phyloP scores from a whole-genome alignment of 73 alveolate species.

The Paramecium biaurelia region DNA sequence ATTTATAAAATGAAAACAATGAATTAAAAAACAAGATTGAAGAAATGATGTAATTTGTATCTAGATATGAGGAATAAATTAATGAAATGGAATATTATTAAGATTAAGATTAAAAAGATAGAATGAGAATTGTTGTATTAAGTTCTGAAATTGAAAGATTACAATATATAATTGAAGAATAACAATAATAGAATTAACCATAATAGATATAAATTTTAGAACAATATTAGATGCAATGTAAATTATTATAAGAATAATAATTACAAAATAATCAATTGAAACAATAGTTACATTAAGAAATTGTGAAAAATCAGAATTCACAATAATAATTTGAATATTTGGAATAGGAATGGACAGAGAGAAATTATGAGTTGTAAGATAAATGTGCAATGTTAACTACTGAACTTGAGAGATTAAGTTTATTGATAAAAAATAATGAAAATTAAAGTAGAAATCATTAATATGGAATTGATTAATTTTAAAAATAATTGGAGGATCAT shows the following conservation, averaged over 20 bases:
- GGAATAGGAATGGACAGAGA: neutral
- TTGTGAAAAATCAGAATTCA: neutral
- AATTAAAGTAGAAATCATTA: neutral
- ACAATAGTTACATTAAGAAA: neutral
- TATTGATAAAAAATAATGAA: neutral
- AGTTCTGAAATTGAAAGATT: constrained; percentile 36
- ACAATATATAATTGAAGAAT: neutral
- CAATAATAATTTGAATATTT: neutral
- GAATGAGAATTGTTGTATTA: constrained; percentile 1
- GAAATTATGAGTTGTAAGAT: neutral
- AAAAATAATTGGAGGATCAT: neutral
- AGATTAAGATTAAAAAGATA: neutral
- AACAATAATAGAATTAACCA: neutral
- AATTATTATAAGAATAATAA: neutral
- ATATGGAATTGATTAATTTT: neutral
- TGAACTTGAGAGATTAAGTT: constrained; percentile 40
- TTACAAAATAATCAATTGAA: neutral
- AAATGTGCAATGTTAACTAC: constrained; percentile 12
- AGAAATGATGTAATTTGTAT: neutral
- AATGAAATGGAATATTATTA: neutral
- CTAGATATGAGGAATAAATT: neutral
- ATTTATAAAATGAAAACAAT: neutral
- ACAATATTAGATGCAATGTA: neutral
- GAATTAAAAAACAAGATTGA: neutral
- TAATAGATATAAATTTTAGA: neutral